Evolutionary conservation across 306 rosid genomes (phyloP), one percentile per base, ranked within the genome.

Genomic region (Dryas alaskensis): DNA sequence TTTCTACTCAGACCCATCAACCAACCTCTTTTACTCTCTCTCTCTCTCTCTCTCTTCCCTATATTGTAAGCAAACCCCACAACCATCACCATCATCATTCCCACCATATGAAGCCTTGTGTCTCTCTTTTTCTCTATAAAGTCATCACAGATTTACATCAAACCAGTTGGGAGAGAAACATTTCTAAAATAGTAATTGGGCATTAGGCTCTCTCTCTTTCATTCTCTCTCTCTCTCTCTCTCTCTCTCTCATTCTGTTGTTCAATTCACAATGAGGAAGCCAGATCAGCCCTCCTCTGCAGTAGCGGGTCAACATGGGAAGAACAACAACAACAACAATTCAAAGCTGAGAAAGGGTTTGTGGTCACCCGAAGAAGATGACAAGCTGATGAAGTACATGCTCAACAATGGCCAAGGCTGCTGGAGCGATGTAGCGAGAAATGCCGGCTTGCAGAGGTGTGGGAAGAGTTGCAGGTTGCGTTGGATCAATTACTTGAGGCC

Each of bases 331-430:
- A 77, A 57, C 65, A 44, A 7, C 46, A 74, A 49, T 7, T 39
- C 27, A 82, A 89, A 89, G 89, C 85, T 91, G 7, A 83, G 97
- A 55, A 93, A 91, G 76, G 98, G 98, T 3, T 82, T 93, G 27
- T 93, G 98, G 98, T 93, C 98, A 8, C 96, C 98, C 0, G 98
- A 93, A 61, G 98, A 93, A 79, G 98, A 93, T 51, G 96, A 93
- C 17, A 93, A 86, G 74, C 86, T 93, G 37, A 84, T 86, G 88
- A 89, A 73, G 59, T 91, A 89, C 66, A 91, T 93, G 96, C 55
- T 85, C 27, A 93, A 79, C 82, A 89, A 87, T 72, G 98, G 94
- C 27, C 97, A 86, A 75, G 97, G 98, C 19, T 93, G 98, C 61
- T 93, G 97, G 97, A 86, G 91, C 12, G 98, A 93, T 9, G 96